Evolutionary conservation across 257 asterid genomes (phyloP).

Genomic region (Coffea canephora): DNA sequence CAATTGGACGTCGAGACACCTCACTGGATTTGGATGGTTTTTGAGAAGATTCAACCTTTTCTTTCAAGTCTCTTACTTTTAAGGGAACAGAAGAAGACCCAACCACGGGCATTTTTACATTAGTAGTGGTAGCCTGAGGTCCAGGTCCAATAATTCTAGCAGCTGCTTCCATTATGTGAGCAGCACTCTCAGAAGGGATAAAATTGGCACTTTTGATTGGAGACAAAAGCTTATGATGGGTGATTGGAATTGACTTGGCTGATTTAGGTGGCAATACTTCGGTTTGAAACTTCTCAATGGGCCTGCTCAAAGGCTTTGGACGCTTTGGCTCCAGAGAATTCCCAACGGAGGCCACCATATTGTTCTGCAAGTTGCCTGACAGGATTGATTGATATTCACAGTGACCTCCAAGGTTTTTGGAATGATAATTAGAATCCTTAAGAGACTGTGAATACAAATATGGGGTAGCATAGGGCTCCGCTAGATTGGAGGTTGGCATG

Average conservation of each 20-base stretch:
- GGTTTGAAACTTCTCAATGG: conserved; percentile 70
- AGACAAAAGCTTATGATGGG: conserved; percentile 84
- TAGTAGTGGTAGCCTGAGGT: conserved; percentile 38
- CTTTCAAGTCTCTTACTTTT: conserved; percentile 60
- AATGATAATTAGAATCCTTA: conserved; percentile 36
- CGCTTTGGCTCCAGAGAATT: conserved; percentile 30
- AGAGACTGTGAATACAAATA: conserved; percentile 52
- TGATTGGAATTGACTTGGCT: conserved; percentile 78
- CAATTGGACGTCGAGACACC: conserved; percentile 45
- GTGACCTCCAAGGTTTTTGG: conserved; percentile 25
- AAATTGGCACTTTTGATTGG: conserved; percentile 63
- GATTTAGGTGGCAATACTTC: conserved; percentile 88
- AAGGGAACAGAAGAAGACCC: conserved; percentile 68
- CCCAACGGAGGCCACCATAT: conserved; percentile 27
- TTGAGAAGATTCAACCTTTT: conserved; percentile 57
- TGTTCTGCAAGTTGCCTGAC: conserved; percentile 30
- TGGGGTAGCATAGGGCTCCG: conserved; percentile 57
- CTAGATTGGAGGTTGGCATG: conserved; percentile 54
- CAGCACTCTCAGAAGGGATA: conserved; percentile 63
- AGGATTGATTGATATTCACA: conserved; percentile 39
- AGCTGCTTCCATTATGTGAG: conserved; percentile 89
- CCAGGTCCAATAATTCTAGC: conserved; percentile 69
- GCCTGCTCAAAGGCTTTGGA: conserved; percentile 41
- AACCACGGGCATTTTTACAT: conserved; percentile 40
- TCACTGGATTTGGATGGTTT: conserved; percentile 47